These are phyloP conservation scores for Prunus persica DNA, from an alignment of 306 rosid genomes.

Conservation along the genomic window DNA sequence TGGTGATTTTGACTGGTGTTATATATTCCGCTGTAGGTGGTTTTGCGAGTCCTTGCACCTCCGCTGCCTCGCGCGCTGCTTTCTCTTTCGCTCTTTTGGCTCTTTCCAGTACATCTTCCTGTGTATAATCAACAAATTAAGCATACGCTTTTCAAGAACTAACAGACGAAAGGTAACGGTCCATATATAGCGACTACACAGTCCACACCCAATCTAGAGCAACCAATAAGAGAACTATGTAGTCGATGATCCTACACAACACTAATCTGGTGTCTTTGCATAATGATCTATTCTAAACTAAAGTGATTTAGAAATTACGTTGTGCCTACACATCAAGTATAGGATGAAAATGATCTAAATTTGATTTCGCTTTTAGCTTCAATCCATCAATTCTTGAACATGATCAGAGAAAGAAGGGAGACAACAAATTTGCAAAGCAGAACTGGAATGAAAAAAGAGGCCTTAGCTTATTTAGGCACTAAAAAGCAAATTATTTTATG, in stretches of 20 bases:
- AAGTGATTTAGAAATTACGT: not conserved
- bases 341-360: not conserved
- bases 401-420: not conserved
- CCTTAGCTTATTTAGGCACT: not conserved
- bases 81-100: conserved; percentile 79
- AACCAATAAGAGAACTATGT: not conserved
- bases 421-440: not conserved
- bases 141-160: not conserved
- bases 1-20: conserved; percentile 7
- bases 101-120: conserved; percentile 86
- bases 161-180: not conserved
- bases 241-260: not conserved
- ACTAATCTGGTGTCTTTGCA: not conserved
- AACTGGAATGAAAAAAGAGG: not conserved
- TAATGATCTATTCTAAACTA: not conserved
- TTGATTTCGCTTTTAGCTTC: not conserved
- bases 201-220: not conserved
- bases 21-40: conserved; percentile 16
- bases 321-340: not conserved
- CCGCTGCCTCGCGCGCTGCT: conserved; percentile 74
- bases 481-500: not conserved
- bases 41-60: conserved; percentile 45
- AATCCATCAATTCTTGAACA: not conserved
- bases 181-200: not conserved
- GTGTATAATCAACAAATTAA: conserved; percentile 17